These are phyloP conservation scores for Nakazawaea pomicola DNA, from an alignment of 805 yeast species.

Conservation along the genomic window DNA sequence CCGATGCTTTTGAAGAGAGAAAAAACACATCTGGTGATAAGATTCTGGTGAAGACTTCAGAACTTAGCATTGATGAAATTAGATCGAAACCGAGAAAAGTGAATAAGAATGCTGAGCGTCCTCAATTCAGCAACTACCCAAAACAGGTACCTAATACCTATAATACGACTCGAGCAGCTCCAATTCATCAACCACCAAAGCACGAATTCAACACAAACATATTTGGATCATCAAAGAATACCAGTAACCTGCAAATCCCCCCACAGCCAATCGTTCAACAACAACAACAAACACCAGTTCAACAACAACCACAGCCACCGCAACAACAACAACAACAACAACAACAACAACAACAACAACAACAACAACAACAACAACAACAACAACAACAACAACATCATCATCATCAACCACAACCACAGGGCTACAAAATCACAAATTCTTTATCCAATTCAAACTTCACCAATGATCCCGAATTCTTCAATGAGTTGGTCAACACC, in stretches of 20 bases:
- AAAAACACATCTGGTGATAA: too few relatives aligned
- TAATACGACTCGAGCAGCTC: neutral
- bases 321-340: neutral
- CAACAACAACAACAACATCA: neutral
- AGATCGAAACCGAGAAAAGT: neutral
- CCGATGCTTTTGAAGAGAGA: too few relatives aligned
- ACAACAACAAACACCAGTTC: neutral
- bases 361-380: neutral
- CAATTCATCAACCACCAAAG: neutral
- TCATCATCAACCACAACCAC: too few relatives aligned
- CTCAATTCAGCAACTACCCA: neutral
- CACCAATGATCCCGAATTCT: constrained; percentile 4
- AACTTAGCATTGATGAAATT: neutral
- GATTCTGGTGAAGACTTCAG: constrained; percentile 2
- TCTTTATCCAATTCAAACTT: neutral
- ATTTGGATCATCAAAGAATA: too few relatives aligned
- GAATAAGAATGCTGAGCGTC: neutral
- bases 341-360: neutral
- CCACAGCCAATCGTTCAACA: neutral
- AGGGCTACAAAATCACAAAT: neutral
- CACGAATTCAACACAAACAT: neutral
- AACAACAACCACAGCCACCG: neutral
- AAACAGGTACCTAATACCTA: neutral
- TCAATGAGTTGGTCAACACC: constrained; percentile 4
- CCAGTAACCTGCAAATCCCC: too few relatives aligned